Percentiles rank a stretch among this genome's conserved stretches.
Conservation (phyloP, 176 grass and related monocot species). For the Avena eriantha region DNA sequence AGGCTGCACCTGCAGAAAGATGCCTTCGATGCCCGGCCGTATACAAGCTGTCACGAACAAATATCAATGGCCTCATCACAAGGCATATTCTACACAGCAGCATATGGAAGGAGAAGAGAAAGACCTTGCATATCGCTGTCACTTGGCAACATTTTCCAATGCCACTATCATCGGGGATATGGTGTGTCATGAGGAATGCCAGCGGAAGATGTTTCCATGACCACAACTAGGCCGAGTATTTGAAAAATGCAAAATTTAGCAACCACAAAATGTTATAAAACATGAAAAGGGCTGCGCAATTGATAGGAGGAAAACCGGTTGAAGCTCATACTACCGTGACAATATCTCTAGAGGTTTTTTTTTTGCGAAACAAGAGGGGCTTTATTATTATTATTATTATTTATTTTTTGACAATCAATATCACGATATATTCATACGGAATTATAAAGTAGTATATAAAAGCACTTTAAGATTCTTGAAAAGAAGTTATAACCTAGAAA, state of each 20-base stretch:
- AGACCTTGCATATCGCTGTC: background rate
- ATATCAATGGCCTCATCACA: slow-evolving; percentile 55
- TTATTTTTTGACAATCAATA: too few species aligned
- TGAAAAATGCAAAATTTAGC: too few species aligned
- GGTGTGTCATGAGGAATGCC: background rate
- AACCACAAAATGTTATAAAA: too few species aligned
- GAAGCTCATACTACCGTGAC: too few species aligned
- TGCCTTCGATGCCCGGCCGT: slow-evolving; percentile 55
- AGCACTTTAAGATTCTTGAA: background rate
- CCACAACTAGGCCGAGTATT: too few species aligned
- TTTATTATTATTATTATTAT: too few species aligned
- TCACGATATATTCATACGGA: too few species aligned
- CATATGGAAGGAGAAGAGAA: slow-evolving; percentile 9
- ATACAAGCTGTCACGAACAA: slow-evolving; percentile 53
- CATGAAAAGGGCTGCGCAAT: too few species aligned
- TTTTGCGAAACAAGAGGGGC: too few species aligned
- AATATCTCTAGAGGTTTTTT: too few species aligned
- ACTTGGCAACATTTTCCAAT: slow-evolving; percentile 11
- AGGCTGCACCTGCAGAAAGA: slow-evolving; percentile 34
- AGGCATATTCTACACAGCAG: slow-evolving; percentile 54
- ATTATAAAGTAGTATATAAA: background rate
- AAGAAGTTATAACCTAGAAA: background rate
- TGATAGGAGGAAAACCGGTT: too few species aligned
- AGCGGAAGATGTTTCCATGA: too few species aligned
- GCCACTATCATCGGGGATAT: background rate